Conservation (phyloP, 495 filamentous ascomycete genomes). For the Neurospora terricola region DNA sequence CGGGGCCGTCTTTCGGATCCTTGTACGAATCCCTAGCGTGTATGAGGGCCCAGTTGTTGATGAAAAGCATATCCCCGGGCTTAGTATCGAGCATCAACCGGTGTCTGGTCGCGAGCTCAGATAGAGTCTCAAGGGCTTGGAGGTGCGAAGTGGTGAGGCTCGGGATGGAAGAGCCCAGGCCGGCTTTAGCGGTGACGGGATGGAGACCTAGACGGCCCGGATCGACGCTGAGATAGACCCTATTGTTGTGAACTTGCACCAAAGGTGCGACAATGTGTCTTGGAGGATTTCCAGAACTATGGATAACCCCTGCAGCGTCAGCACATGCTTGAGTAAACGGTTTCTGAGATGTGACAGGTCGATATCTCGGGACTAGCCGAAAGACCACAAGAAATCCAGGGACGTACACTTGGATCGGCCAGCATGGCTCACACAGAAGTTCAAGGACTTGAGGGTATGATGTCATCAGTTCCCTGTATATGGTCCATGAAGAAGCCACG, state of each 20-base stretch:
- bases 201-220: slow-evolving; percentile 35
- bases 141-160: slow-evolving; percentile 22
- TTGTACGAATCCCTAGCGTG: slow-evolving; percentile 45
- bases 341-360: neutral
- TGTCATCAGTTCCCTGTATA: slow-evolving; percentile 28
- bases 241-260: slow-evolving; percentile 22
- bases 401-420: slow-evolving; percentile 36
- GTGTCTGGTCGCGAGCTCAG: slow-evolving; percentile 22
- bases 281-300: slow-evolving; percentile 26
- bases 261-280: slow-evolving; percentile 29
- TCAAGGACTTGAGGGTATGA: slow-evolving; percentile 23
- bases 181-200: slow-evolving; percentile 12
- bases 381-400: neutral
- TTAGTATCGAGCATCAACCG: slow-evolving; percentile 35
- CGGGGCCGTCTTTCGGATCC: slow-evolving; percentile 18
- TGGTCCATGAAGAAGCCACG: slow-evolving; percentile 29
- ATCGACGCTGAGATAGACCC: slow-evolving; percentile 30
- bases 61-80: slow-evolving; percentile 50
- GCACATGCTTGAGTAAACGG: neutral
- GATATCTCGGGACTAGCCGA: neutral
- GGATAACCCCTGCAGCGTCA: neutral
- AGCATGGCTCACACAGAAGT: slow-evolving; percentile 20
- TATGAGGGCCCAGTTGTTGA: slow-evolving; percentile 53
- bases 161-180: slow-evolving; percentile 17
- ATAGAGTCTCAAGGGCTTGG: slow-evolving; percentile 25